Base-by-base conservation (phyloP, 495 filamentous ascomycete species). In the Penicillium bovifimosum region DNA sequence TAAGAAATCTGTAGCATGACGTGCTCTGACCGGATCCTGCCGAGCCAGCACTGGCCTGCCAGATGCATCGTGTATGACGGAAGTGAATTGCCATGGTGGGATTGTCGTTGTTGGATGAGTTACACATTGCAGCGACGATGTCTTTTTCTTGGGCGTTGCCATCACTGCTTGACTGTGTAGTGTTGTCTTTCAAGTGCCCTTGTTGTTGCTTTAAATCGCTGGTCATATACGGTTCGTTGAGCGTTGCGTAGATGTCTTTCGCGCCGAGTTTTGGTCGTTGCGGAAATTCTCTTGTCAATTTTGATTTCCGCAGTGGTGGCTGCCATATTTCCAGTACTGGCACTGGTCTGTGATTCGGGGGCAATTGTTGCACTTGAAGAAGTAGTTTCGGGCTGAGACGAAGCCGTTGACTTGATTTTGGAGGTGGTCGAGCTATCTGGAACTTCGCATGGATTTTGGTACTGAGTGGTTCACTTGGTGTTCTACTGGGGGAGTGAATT, bases 351-450 rank as follows among this genome's bases (percentile, higher is more conserved):
- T 59, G 41, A 4, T 68, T 59, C 28, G 48, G 38, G 4, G 52
- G 47, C 39, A 74, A 44, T 62, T 74, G 71, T 60, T 74, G 71
- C 51, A 74, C 66, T 61, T 74, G 71, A 5, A 74, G 61, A 6
- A 68, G 53, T 13, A 71, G 59, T 20, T 62, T 65, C 6, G 71
- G 55, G 32, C 61, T 55, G 39, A 72, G 53, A 1, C 68, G 64
- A n/a, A 72, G 55, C 2, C 54, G 38, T 34, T 59, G 56, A 40
- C 45, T 50, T 20, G 60, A 61, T 58, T 67, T 65, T 28, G 71
- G 67, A 10, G 71, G 63, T 14, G 67, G 71, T 26, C 63, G 61
- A 31, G 71, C 71, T 36, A 72, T 61, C 41, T 67, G 56, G 54
- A 74, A 72, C 18, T 47, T 59, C 34, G 63, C 63, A 45, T 69